Percentiles rank a stretch among this genome's conserved stretches.
Conservation (phyloP, 345 rosid species). For the Gossypium raimondii region DNA sequence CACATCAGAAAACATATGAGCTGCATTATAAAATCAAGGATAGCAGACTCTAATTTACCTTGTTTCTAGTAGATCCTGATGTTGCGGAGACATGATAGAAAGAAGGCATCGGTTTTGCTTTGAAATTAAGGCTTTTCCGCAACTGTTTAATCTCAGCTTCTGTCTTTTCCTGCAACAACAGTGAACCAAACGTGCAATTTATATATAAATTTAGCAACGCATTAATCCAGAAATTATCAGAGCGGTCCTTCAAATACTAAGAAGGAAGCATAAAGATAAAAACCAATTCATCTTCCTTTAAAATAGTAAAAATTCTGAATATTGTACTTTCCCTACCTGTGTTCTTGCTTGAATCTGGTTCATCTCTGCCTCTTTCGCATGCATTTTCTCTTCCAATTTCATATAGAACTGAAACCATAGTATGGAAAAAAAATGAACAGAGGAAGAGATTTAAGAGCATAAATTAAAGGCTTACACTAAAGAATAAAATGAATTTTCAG, state of each 20-base stretch:
- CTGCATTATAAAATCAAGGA: conserved; percentile 1
- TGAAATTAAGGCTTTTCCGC: conserved; percentile 76
- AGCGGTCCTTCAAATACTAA: not conserved
- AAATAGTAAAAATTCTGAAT: not conserved
- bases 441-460: not conserved
- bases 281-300: not conserved
- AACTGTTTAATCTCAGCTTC: conserved; percentile 62
- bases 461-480: not conserved
- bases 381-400: conserved; percentile 75
- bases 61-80: conserved; percentile 37
- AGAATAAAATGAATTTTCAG: not conserved
- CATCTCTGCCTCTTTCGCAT: conserved; percentile 65
- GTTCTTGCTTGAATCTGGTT: conserved; percentile 59
- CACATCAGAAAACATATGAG: conserved; percentile 6
- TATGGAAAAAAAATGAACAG: not conserved
- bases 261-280: not conserved
- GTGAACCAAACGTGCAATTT: conserved; percentile 6
- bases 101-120: conserved; percentile 87
- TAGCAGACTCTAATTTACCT: conserved; percentile 36
- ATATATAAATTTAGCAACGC: not conserved
- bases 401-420: conserved; percentile 43
- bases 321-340: conserved; percentile 39
- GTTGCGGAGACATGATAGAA: conserved; percentile 46
- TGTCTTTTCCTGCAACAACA: conserved; percentile 49
- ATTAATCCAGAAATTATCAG: not conserved